Conservation (phyloP, 768 basidiomycete genomes). For the Terana coerulea region DNA sequence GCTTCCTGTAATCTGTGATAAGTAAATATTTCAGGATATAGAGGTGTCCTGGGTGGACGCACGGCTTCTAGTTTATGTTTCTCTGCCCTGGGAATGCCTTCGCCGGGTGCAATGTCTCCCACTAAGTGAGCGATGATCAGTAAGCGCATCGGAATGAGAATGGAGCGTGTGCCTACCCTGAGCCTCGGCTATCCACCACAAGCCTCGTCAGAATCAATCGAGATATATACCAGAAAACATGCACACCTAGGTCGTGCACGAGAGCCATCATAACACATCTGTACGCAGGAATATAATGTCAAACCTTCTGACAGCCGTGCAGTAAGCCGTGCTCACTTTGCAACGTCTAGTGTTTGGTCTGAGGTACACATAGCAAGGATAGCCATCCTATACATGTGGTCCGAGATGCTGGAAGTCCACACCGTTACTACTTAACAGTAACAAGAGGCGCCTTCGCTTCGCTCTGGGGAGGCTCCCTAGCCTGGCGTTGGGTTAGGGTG, state of each 20-base stretch:
- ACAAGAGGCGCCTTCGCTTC: too few relatives aligned
- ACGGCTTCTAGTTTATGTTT: slow-evolving; percentile 78
- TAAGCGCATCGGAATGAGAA: background rate
- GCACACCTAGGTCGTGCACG: slow-evolving; percentile 73
- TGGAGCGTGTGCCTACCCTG: slow-evolving; percentile 49
- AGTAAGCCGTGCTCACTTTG: slow-evolving; percentile 48
- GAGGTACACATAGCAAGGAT: slow-evolving; percentile 87
- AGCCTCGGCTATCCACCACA: slow-evolving; percentile 50
- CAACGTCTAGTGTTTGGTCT: slow-evolving; percentile 63
- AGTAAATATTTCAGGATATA: background rate
- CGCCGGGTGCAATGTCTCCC: slow-evolving; percentile 90
- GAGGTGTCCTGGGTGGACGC: slow-evolving; percentile 15
- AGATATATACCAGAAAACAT: background rate
- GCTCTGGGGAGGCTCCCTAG: too few relatives aligned
- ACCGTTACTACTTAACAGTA: too few relatives aligned
- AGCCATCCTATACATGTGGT: slow-evolving; percentile 98
- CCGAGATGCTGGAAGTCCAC: slow-evolving; percentile 62
- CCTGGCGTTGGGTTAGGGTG: too few relatives aligned
- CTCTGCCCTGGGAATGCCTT: slow-evolving; percentile 78
- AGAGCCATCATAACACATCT: slow-evolving; percentile 88
- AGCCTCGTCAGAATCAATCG: background rate
- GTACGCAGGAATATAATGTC: background rate
- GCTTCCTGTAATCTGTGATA: slow-evolving; percentile 54
- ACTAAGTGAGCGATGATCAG: slow-evolving; percentile 39
- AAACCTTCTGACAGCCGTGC: background rate